phyloP scores from a whole-genome alignment of 768 basidiomycete species.

The Trametopsis cervina region DNA sequence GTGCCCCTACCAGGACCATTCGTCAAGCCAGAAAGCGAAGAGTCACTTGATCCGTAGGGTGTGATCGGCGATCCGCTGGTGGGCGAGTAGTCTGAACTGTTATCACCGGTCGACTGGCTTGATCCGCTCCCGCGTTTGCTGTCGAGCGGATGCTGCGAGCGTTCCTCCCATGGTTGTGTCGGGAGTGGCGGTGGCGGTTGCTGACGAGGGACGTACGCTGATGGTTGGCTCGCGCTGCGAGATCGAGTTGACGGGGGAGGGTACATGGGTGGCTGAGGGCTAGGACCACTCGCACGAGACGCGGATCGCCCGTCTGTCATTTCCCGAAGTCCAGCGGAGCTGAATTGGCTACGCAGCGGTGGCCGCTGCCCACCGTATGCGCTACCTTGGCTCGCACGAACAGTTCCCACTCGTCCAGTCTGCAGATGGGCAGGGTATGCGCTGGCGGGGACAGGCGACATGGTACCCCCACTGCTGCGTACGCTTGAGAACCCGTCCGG shows the following conservation, averaged over 20 bases:
- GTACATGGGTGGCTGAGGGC: slow-evolving; percentile 16
- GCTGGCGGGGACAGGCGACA: slow-evolving; percentile 17
- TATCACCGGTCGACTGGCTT: slow-evolving; percentile 67
- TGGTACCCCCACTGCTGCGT: slow-evolving; percentile 11
- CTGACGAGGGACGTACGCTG: slow-evolving; percentile 49
- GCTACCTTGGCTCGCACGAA: slow-evolving; percentile 28
- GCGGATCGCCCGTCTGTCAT: slow-evolving; percentile 38
- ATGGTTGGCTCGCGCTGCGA: slow-evolving; percentile 77
- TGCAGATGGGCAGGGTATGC: slow-evolving; percentile 22
- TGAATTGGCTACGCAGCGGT: slow-evolving; percentile 60
- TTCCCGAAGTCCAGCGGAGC: slow-evolving; percentile 49
- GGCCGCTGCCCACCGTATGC: slow-evolving; percentile 34
- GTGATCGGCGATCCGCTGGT: slow-evolving; percentile 84
- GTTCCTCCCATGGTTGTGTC: slow-evolving; percentile 39
- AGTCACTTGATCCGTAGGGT: slow-evolving; percentile 86
- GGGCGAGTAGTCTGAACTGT: slow-evolving; percentile 80
- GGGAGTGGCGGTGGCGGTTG: slow-evolving; percentile 51
- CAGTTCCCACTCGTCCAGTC: slow-evolving; percentile 35
- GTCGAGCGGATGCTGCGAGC: slow-evolving; percentile 32
- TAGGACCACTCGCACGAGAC: slow-evolving; percentile 14
- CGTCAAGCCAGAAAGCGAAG: slow-evolving; percentile 54
- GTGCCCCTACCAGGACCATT: slow-evolving; percentile 47
- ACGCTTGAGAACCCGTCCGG: slow-evolving; percentile 14
- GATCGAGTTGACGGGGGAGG: slow-evolving; percentile 36
- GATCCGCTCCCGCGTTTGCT: slow-evolving; percentile 80